Conservation (phyloP, 257 asterid species). For the Scutellaria barbata region DNA sequence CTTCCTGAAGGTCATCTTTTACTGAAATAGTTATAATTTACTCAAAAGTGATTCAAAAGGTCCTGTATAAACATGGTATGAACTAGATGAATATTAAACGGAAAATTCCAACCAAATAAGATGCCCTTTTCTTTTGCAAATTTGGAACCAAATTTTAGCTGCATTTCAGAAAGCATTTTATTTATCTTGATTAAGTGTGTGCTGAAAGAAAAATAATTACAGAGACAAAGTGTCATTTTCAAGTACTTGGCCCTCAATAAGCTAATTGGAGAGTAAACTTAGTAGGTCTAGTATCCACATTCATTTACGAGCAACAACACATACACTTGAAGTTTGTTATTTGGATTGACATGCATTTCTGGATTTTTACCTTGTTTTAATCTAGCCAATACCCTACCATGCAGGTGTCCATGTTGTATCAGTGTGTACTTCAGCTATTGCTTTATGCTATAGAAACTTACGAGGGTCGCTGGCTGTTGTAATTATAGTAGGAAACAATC, state of each 20-base stretch:
- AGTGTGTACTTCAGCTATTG: constrained; percentile 37
- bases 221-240: background rate
- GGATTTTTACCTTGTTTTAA: background rate
- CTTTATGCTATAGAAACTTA: constrained; percentile 12
- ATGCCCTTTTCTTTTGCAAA: too few species aligned
- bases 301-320: background rate
- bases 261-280: too few species aligned
- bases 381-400: constrained; percentile 17
- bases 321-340: background rate
- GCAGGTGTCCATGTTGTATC: constrained; percentile 49
- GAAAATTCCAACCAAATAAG: background rate
- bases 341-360: background rate
- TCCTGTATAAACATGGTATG: background rate
- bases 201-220: background rate
- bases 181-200: too few species aligned
- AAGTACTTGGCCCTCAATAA: background rate
- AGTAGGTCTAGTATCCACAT: background rate
- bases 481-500: constrained; percentile 24
- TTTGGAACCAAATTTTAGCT: too few species aligned
- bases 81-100: background rate
- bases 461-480: constrained; percentile 24
- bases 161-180: background rate
- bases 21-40: background rate
- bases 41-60: background rate
- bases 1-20: background rate